Percentiles rank a stretch among this genome's conserved stretches.
Conservation (phyloP, 108 stramenopile species). For the Nitzschia inconspicua region DNA sequence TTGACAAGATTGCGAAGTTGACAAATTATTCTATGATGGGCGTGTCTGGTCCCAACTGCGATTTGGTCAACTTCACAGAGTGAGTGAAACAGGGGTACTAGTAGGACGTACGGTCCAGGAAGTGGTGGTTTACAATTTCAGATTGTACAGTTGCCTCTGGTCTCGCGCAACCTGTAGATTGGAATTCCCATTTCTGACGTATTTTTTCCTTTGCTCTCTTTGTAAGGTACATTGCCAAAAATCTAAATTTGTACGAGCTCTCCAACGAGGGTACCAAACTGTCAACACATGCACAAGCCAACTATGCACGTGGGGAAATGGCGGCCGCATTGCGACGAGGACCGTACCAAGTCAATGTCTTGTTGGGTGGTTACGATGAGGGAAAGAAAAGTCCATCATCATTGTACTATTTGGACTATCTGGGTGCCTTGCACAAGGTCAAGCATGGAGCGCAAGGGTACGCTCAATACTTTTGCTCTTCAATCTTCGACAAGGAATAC, state of each 20-base stretch:
- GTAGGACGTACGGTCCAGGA: background rate
- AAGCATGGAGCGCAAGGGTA: conserved; percentile 90
- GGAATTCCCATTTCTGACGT: background rate
- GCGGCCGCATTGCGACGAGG: conserved; percentile 93
- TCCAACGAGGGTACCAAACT: conserved; percentile 88
- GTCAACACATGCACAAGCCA: conserved; percentile 90
- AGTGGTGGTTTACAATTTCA: background rate
- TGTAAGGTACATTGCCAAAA: conserved; percentile 85
- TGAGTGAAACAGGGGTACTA: too few species aligned
- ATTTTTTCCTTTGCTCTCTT: background rate
- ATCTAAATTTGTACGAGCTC: conserved; percentile 92
- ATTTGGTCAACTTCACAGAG: conserved; percentile 90
- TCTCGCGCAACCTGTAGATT: background rate
- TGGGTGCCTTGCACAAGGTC: conserved; percentile 83
- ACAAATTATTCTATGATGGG: conserved; percentile 84
- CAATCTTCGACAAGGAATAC: conserved; percentile 95
- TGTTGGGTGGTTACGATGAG: conserved; percentile 91
- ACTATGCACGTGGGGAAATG: conserved; percentile 92
- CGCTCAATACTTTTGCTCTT: conserved; percentile 89
- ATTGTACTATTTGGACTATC: conserved; percentile 93
- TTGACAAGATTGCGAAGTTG: conserved; percentile 81
- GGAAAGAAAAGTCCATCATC: conserved; percentile 48
- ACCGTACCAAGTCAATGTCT: conserved; percentile 94
- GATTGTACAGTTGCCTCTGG: background rate
- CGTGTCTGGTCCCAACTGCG: conserved; percentile 85